These are phyloP conservation scores for Coniochaeta ligniaria DNA, from an alignment of 2,329 filamentous ascomycete genomes.

Conservation along the genomic window DNA sequence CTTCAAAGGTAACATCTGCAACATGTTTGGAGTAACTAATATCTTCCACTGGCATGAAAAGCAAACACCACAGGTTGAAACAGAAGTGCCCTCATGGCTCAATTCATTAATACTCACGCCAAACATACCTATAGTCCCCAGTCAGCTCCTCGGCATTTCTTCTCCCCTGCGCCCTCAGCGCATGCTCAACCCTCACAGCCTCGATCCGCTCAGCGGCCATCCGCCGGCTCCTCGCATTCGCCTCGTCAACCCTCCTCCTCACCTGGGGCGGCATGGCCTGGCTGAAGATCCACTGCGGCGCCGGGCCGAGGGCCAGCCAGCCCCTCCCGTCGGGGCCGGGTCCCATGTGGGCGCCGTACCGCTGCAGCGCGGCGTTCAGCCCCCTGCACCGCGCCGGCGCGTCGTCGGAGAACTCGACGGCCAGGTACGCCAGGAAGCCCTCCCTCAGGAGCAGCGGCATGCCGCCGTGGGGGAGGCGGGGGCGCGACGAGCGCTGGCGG, in stretches of 20 bases:
- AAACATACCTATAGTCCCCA: not conserved
- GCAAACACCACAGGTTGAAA: not conserved
- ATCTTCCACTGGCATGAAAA: not conserved
- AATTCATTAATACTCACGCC: not conserved
- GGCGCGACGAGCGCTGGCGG: conserved; percentile 3
- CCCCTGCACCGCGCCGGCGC: conserved; percentile 5
- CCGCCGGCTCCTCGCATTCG: not conserved
- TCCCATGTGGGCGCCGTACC: not conserved
- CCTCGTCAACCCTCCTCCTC: not conserved
- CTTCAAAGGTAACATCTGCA: not conserved
- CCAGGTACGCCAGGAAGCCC: conserved; percentile 10
- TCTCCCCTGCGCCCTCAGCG: not conserved
- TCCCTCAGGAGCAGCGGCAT: conserved; percentile 10
- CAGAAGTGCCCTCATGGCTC: not conserved
- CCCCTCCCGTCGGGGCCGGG: not conserved
- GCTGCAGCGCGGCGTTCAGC: not conserved
- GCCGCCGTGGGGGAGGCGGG: conserved; percentile 10
- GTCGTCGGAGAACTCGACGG: conserved; percentile 7
- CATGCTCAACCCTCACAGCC: not conserved
- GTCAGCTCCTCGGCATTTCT: not conserved
- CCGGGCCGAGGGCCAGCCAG: not conserved
- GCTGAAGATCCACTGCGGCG: not conserved
- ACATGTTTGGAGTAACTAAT: not conserved
- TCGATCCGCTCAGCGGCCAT: not conserved
- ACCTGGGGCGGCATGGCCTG: not conserved